Percentiles rank a stretch among this genome's conserved stretches.
Conservation (phyloP, 495 filamentous ascomycete species). For the Aspergillus asperescens region DNA sequence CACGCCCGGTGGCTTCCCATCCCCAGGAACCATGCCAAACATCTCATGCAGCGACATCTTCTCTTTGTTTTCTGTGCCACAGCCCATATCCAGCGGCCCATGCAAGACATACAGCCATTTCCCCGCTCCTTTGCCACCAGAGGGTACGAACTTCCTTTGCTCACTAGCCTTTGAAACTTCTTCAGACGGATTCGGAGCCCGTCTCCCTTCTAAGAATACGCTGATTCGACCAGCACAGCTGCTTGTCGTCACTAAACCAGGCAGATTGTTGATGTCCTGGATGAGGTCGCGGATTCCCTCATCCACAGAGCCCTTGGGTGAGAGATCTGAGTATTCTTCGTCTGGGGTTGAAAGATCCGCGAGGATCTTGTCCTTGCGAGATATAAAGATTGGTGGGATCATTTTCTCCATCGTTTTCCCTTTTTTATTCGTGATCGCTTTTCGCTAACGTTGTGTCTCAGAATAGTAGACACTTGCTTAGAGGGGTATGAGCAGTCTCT, state of each 20-base stretch:
- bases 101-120: constrained; percentile 87
- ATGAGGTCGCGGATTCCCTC: constrained; percentile 70
- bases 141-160: constrained; percentile 39
- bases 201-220: constrained; percentile 77
- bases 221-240: constrained; percentile 81
- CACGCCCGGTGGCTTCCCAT: constrained; percentile 26
- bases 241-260: constrained; percentile 80
- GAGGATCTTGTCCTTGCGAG: constrained; percentile 62
- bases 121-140: constrained; percentile 79
- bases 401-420: constrained; percentile 14
- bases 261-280: constrained; percentile 62
- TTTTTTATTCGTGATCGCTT: constrained; percentile 8
- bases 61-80: not conserved
- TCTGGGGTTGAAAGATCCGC: constrained; percentile 56
- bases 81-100: constrained; percentile 50
- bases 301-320: constrained; percentile 83
- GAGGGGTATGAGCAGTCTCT: not conserved
- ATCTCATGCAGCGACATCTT: constrained; percentile 22
- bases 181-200: constrained; percentile 25
- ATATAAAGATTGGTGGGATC: constrained; percentile 43
- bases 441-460: not conserved
- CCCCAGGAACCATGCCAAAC: constrained; percentile 32
- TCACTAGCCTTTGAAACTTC: constrained; percentile 12
- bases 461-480: constrained; percentile 2
- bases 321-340: constrained; percentile 66